Evolutionary conservation across 1,284 basidiomycete species (phyloP).

Genomic region (Malassezia arunalokei): DNA sequence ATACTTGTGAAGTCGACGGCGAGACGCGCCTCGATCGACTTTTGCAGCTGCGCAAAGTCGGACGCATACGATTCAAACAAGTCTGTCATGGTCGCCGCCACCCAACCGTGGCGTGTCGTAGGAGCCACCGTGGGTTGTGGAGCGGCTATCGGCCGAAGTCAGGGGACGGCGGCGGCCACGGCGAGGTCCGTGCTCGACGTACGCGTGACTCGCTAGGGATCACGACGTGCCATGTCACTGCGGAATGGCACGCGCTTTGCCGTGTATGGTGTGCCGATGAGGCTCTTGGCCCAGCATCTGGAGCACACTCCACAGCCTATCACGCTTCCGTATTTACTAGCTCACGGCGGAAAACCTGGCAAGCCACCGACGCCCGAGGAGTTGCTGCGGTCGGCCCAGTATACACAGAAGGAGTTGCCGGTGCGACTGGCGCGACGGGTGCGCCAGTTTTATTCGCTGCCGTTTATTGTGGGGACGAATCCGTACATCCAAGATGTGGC

Average conservation of each 20-base stretch:
- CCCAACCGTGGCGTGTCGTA: no score
- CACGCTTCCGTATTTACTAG: conserved; percentile 34
- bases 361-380: conserved; percentile 27
- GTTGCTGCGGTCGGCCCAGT: conserved; percentile 33
- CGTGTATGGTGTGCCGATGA: conserved; percentile 36
- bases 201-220: no score
- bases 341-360: conserved; percentile 30
- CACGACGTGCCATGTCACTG: background rate
- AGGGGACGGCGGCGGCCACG: background rate
- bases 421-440: conserved; percentile 41
- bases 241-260: conserved; percentile 7
- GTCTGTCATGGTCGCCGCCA: conserved; percentile 32
- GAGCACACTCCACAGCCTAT: conserved; percentile 31
- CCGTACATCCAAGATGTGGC: conserved; percentile 68
- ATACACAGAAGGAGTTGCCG: conserved; percentile 39
- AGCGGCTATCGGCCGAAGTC: conserved; percentile 7
- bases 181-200: background rate
- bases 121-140: background rate
- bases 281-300: conserved; percentile 28
- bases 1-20: conserved; percentile 15
- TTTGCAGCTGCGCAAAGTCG: conserved; percentile 35
- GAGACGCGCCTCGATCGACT: conserved; percentile 28
- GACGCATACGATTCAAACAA: conserved; percentile 43
- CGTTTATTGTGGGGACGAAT: conserved; percentile 70
- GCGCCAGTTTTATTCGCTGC: conserved; percentile 40